Evolutionary conservation across 192 early-diverging fungal species (phyloP).

Genomic region (Gonapodya sp.): DNA sequence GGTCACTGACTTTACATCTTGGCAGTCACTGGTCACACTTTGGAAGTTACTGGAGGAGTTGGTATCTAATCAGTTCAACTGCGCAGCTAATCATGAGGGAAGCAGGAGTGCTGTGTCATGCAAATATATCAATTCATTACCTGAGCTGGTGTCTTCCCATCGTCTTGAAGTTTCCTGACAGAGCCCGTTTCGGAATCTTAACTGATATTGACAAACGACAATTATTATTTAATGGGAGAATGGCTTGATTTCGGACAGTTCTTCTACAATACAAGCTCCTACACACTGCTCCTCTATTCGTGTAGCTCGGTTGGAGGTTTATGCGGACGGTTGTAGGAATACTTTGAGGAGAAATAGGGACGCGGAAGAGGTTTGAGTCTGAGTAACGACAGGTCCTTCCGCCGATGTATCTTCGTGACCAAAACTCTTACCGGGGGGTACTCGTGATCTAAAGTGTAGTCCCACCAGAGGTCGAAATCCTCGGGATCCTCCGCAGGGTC

Average conservation of each 20-base stretch:
- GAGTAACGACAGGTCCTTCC: not conserved
- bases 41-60: constrained; percentile 53
- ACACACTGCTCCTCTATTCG: not conserved
- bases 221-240: too few species aligned
- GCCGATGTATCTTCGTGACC: not conserved
- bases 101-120: not conserved
- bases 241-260: too few species aligned
- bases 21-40: constrained; percentile 48
- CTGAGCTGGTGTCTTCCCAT: not conserved
- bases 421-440: not conserved
- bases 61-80: constrained; percentile 33
- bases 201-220: not conserved
- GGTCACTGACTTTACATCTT: too few species aligned
- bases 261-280: too few species aligned
- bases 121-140: not conserved
- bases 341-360: not conserved
- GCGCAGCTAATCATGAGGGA: too few species aligned
- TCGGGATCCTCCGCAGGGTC: constrained; percentile 9
- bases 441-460: not conserved
- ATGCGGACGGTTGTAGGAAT: not conserved
- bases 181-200: not conserved
- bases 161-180: not conserved
- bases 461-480: constrained; percentile 10
- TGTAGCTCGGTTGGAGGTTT: constrained; percentile 7
- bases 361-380: not conserved